phyloP scores from a whole-genome alignment of 2,329 filamentous ascomycete genomes.

The Fusarium anguioides region DNA sequence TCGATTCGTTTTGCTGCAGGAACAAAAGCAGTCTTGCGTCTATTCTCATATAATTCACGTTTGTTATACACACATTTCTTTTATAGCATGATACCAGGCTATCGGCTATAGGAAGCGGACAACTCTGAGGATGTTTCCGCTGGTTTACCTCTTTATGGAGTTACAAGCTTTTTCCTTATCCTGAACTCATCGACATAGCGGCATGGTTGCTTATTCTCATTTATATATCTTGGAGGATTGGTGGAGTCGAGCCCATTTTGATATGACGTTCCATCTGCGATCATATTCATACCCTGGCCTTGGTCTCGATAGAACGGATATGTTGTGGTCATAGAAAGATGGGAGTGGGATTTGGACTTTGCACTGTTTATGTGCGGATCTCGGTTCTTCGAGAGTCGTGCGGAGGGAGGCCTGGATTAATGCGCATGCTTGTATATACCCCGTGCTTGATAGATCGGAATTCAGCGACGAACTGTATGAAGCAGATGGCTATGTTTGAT shows the following conservation, averaged over 20 bases:
- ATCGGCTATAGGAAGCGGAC: conserved; percentile 33
- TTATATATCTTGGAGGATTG: background rate
- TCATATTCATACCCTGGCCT: conserved; percentile 26
- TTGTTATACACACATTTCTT: conserved; percentile 14
- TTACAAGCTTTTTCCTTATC: conserved; percentile 14
- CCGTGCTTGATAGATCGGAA: conserved; percentile 18
- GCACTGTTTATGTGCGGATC: background rate
- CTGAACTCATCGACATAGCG: conserved; percentile 26
- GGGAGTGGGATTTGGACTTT: background rate
- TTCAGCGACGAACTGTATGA: conserved; percentile 12
- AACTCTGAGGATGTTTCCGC: conserved; percentile 7
- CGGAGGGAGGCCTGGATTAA: conserved; percentile 5
- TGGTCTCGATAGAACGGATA: conserved; percentile 39
- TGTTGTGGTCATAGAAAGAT: conserved; percentile 29
- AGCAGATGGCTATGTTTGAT: background rate
- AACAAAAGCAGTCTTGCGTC: background rate
- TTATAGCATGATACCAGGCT: conserved; percentile 43
- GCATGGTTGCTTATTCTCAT: conserved; percentile 11
- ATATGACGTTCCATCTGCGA: conserved; percentile 3
- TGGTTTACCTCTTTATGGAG: conserved; percentile 23
- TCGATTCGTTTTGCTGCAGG: background rate
- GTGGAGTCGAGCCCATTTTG: background rate
- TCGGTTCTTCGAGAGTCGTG: background rate
- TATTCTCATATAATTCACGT: conserved; percentile 13
- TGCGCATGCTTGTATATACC: conserved; percentile 21